Evolutionary conservation across 768 basidiomycete genomes (phyloP), one percentile per base, ranked within the genome.

Genomic region (Lentinula raphanica): DNA sequence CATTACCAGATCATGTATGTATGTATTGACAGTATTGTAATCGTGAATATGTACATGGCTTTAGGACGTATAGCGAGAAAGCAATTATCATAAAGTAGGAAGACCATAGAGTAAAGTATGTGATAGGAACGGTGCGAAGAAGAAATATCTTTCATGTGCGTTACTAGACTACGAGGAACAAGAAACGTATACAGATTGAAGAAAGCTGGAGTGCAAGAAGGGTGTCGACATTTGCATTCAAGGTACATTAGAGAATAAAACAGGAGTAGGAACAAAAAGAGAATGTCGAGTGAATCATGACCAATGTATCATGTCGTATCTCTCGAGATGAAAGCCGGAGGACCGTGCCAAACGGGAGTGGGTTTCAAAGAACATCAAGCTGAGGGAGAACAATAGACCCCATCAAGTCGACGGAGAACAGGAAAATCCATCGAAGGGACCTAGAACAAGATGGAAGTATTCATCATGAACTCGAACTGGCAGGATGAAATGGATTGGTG

Each of bases 11-110:
- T 49, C 32, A 35, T 35, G 32, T 35, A 35, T 35, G 46, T 49
- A 49, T 49, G 46, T 29, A 49, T 15, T 15, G n/a, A n/a, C n/a
- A n/a, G n/a, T n/a, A n/a, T n/a, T n/a, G n/a, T n/a, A n/a, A n/a
- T n/a, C n/a, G n/a, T 21, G 15, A 19, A 35, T 31, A 23, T 25
- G 36, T 53, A 39, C 51, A 53, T 53, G 23, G 15, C 35, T 32
- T 35, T 50, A 50, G 31, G 23, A 53, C 32, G 40, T 25, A 53
- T 17, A 36, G 25, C 17, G 28, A 53, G 23, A 53, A 38, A 53
- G 51, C 19, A 17, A 53, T 53, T 53, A 53, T 25, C 19, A 53
- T 53, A 53, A 28, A 53, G 51, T 53, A 53, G 51, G n/a, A n/a
- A n/a, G n/a, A n/a, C n/a, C n/a, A n/a, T 53, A 39, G 51, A 53